phyloP scores from a whole-genome alignment of 257 asterid species.

The Apocynum venetum region DNA sequence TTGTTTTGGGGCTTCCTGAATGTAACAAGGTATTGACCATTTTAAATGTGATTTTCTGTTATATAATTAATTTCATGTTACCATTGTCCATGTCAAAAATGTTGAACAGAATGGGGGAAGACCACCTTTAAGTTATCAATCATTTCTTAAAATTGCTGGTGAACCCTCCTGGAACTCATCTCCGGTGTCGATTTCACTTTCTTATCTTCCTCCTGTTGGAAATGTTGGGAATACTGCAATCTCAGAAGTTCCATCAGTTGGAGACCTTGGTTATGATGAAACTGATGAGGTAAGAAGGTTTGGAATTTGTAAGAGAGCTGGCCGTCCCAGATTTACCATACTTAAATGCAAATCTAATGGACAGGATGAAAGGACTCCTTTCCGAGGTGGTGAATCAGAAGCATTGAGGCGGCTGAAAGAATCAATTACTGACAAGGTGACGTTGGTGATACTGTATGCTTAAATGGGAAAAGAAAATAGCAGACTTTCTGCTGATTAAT shows the following conservation, averaged over 20 bases:
- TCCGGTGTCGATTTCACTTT: conserved; percentile 41
- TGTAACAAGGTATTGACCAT: no score
- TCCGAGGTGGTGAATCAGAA: conserved; percentile 94
- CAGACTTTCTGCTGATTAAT: background rate
- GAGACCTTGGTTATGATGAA: conserved; percentile 77
- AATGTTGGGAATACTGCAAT: conserved; percentile 39
- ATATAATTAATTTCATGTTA: background rate
- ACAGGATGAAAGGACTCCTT: conserved; percentile 72
- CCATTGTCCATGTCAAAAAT: background rate
- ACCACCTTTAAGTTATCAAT: conserved; percentile 81
- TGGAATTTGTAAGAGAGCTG: background rate
- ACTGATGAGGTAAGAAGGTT: conserved; percentile 43
- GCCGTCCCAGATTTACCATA: conserved; percentile 3
- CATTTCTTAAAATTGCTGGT: conserved; percentile 85
- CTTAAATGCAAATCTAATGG: conserved; percentile 14
- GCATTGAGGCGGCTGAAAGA: conserved; percentile 74
- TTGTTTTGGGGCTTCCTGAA: no score
- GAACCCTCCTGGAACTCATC: conserved; percentile 76
- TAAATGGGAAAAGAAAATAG: background rate
- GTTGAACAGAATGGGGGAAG: conserved; percentile 73
- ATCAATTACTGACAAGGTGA: conserved; percentile 68
- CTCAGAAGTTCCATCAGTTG: conserved; percentile 66
- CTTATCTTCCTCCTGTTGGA: conserved; percentile 69
- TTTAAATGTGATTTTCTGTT: background rate
- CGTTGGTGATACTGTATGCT: background rate